phyloP scores from a whole-genome alignment of 2,329 filamentous ascomycete genomes.

The Trichoderma oligosporum region DNA sequence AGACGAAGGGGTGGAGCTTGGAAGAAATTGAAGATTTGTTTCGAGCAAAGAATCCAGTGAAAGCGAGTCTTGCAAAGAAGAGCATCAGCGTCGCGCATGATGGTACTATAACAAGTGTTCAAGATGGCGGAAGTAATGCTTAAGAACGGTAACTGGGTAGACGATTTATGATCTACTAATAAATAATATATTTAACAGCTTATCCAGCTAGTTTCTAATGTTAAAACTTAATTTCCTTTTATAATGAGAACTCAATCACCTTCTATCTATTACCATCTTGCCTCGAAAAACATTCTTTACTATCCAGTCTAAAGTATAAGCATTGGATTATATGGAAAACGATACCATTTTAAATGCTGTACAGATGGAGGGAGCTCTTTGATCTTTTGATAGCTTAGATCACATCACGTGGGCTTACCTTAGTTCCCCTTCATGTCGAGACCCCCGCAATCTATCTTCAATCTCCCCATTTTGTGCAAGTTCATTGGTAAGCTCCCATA shows the following conservation, averaged over 20 bases:
- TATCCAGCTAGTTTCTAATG: not conserved
- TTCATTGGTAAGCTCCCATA: not conserved
- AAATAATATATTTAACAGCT: not conserved
- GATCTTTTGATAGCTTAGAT: too few species aligned
- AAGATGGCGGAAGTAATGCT: not conserved
- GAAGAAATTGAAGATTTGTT: not conserved
- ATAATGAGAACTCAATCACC: not conserved
- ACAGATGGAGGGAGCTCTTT: too few species aligned
- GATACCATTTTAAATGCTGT: too few species aligned
- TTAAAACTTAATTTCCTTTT: not conserved
- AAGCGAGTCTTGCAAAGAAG: conserved; percentile 5
- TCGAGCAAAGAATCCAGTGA: not conserved
- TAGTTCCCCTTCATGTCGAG: not conserved
- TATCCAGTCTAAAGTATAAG: too few species aligned
- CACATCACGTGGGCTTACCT: conserved; percentile 1
- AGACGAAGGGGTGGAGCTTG: conserved; percentile 3
- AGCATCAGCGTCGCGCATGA: not conserved
- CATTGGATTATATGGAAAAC: too few species aligned
- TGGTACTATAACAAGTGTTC: not conserved
- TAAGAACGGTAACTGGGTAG: not conserved
- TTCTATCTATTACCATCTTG: too few species aligned
- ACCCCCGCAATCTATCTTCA: not conserved
- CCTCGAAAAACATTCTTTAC: too few species aligned
- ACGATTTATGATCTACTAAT: not conserved
- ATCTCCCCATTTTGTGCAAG: not conserved